Conservation (phyloP, 495 filamentous ascomycete genomes). For the Penicillium desertorum region DNA sequence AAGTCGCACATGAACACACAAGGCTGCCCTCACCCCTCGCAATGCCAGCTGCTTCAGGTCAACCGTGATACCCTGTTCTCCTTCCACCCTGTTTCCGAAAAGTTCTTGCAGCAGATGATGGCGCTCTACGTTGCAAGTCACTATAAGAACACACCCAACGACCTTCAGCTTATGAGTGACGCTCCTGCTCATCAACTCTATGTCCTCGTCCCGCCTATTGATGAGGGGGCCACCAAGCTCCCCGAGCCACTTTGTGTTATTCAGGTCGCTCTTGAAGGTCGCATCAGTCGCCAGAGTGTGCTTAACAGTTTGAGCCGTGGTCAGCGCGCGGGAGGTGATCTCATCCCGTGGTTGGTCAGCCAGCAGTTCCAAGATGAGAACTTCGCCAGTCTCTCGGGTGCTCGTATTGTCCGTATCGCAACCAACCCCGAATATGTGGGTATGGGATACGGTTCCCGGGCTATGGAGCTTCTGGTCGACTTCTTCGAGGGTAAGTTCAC, state of each 20-base stretch:
- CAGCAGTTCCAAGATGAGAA: slow-evolving; percentile 99
- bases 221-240: slow-evolving; percentile 70
- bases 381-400: slow-evolving; percentile 90
- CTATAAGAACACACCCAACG: slow-evolving; percentile 98
- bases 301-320: slow-evolving; percentile 85
- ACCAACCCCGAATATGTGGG: slow-evolving; percentile 92
- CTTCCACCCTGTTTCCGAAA: slow-evolving; percentile 95
- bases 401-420: slow-evolving; percentile 89
- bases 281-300: slow-evolving; percentile 90
- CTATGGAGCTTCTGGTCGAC: slow-evolving; percentile 78
- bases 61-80: slow-evolving; percentile 98
- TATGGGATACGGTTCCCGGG: slow-evolving; percentile 93
- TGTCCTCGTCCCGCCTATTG: slow-evolving; percentile 85
- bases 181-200: slow-evolving; percentile 96
- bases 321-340: slow-evolving; percentile 84
- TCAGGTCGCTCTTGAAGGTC: slow-evolving; percentile 91
- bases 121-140: slow-evolving; percentile 96
- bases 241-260: slow-evolving; percentile 95
- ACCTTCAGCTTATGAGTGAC: slow-evolving; percentile 96
- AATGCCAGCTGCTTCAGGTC: slow-evolving; percentile 88
- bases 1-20: slow-evolving; percentile 69
- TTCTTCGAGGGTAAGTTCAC: slow-evolving; percentile 96
- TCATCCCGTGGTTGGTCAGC: slow-evolving; percentile 97
- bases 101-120: slow-evolving; percentile 98
- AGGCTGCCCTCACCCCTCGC: slow-evolving; percentile 84